Evolutionary conservation across 345 rosid species (phyloP).

Genomic region (Salix purpurea): DNA sequence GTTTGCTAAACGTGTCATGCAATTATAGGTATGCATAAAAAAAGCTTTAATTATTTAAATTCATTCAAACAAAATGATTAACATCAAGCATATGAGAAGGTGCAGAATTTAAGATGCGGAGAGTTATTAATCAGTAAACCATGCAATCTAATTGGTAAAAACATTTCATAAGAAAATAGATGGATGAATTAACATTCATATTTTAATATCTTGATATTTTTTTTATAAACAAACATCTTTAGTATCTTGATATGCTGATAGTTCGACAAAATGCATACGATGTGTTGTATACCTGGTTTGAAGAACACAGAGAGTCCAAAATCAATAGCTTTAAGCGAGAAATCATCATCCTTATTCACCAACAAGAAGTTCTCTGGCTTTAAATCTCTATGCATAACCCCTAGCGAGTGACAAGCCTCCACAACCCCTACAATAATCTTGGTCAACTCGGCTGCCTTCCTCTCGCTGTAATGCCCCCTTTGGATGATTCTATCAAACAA

Average conservation of each 20-base stretch:
- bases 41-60: not conserved
- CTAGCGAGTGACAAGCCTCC: slow-evolving; percentile 92
- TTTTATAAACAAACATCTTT: not conserved
- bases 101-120: not conserved
- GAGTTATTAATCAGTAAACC: not conserved
- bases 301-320: slow-evolving; percentile 97
- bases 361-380: slow-evolving; percentile 97
- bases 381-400: slow-evolving; percentile 98
- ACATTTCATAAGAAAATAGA: not conserved
- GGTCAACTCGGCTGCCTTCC: slow-evolving; percentile 91
- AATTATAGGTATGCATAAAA: not conserved
- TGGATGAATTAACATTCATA: not conserved
- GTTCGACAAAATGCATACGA: not conserved
- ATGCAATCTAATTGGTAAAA: not conserved
- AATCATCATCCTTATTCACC: slow-evolving; percentile 95
- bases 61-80: not conserved
- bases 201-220: not conserved
- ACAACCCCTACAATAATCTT: slow-evolving; percentile 93
- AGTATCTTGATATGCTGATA: not conserved
- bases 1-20: not conserved
- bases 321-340: slow-evolving; percentile 96
- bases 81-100: not conserved
- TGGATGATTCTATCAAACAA: slow-evolving; percentile 90
- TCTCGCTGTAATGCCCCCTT: slow-evolving; percentile 95
- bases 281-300: slow-evolving; percentile 63